Evolutionary conservation across 2,329 filamentous ascomycete genomes (phyloP).

Genomic region (Sclerotinia borealis): DNA sequence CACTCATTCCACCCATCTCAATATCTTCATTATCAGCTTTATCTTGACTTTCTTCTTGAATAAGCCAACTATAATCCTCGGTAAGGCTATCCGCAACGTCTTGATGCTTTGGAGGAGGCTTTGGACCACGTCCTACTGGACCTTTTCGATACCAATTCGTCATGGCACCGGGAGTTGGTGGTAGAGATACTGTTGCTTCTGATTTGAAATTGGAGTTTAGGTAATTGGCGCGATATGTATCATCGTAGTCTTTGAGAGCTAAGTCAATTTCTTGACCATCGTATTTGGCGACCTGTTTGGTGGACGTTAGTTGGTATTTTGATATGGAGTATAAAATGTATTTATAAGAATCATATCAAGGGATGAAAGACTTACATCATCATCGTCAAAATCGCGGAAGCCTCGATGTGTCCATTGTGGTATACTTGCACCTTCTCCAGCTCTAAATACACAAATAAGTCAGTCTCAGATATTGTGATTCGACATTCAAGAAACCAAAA

Average conservation of each 20-base stretch:
- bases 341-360: neutral
- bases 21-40: neutral
- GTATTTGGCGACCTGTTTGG: neutral
- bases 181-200: neutral
- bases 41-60: neutral
- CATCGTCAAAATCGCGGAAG: neutral
- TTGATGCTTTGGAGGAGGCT: neutral
- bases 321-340: neutral
- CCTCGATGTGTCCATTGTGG: neutral
- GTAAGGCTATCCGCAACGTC: neutral
- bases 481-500: neutral
- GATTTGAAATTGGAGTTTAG: neutral
- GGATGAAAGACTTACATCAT: neutral
- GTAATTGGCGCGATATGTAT: neutral
- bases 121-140: neutral
- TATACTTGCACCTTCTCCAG: neutral
- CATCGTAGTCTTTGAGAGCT: neutral
- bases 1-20: neutral
- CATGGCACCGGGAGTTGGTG: neutral
- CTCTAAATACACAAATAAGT: neutral
- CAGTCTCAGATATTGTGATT: neutral
- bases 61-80: neutral
- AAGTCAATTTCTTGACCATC: neutral
- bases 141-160: conserved; percentile 3
- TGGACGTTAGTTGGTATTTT: neutral